phyloP scores from a whole-genome alignment of 805 yeast genomes.

The Cyberlindnera japonica region DNA sequence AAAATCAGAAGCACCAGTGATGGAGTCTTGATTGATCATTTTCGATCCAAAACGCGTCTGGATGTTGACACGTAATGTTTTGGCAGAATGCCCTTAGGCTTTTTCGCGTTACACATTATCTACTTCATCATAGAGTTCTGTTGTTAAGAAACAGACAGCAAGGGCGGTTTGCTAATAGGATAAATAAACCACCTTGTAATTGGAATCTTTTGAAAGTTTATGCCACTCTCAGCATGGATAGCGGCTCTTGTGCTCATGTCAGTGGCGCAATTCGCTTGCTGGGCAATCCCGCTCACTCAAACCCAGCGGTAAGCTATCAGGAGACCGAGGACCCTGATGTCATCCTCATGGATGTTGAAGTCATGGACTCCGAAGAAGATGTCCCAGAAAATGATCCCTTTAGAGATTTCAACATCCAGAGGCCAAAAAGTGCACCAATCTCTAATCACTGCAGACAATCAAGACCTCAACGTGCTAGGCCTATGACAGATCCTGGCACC shows the following conservation, averaged over 20 bases:
- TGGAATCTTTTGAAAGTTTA: not conserved
- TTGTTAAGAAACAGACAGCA: too few species aligned
- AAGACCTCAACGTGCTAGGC: not conserved
- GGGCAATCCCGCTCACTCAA: too few species aligned
- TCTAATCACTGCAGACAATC: not conserved
- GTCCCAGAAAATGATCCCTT: conserved; percentile 16
- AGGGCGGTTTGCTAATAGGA: too few species aligned
- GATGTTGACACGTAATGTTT: too few species aligned
- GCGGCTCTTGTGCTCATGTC: conserved; percentile 1
- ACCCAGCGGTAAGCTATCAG: too few species aligned
- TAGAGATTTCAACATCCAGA: conserved; percentile 3
- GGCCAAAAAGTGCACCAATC: conserved; percentile 3
- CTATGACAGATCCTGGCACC: conserved; percentile 7
- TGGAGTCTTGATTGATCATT: too few species aligned
- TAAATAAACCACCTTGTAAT: too few species aligned
- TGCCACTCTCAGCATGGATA: not conserved
- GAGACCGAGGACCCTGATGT: conserved; percentile 2
- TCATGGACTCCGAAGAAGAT: conserved; percentile 24
- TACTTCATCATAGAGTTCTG: too few species aligned
- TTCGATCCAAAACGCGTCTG: too few species aligned
- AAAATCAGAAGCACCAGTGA: not conserved
- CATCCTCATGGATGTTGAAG: conserved; percentile 12
- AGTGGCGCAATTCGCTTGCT: not conserved
- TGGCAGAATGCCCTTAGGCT: too few species aligned
- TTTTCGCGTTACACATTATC: too few species aligned